A percentile compares a stretch with the other conserved stretches of the same genome.
phyloP scores from a whole-genome alignment of 2,329 filamentous ascomycete genomes.

The Colletotrichum nymphaeae region DNA sequence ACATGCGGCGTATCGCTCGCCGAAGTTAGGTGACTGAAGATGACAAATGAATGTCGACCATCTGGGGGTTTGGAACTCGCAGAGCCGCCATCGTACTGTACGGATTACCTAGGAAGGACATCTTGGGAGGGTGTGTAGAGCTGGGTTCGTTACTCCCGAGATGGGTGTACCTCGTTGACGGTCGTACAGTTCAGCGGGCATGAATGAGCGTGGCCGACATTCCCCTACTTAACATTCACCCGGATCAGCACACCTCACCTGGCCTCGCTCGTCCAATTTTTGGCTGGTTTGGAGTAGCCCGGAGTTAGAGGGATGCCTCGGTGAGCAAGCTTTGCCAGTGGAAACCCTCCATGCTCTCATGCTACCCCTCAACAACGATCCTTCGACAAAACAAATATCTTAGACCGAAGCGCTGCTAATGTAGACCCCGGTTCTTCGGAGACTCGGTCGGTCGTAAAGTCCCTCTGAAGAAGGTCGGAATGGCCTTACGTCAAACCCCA shows the following conservation, averaged over 20 bases:
- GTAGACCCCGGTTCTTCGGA: background rate
- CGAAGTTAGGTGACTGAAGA: no score
- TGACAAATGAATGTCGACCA: background rate
- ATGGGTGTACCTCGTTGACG: background rate
- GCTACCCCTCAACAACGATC: background rate
- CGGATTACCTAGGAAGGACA: background rate
- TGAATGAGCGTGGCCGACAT: background rate
- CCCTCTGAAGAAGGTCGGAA: conserved; percentile 9
- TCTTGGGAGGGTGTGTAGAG: background rate
- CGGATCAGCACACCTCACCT: background rate
- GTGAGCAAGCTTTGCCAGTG: background rate
- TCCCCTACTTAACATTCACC: background rate
- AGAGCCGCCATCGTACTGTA: background rate
- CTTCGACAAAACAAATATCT: background rate
- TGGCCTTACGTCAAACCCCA: background rate
- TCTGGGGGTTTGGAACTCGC: background rate
- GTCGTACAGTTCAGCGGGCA: background rate
- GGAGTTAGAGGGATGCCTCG: background rate
- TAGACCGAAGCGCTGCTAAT: background rate
- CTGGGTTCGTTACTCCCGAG: background rate
- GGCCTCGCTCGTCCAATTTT: background rate
- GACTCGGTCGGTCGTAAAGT: conserved; percentile 1
- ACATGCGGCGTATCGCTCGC: background rate
- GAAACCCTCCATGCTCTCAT: background rate
- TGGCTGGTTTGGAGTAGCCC: background rate